Conservation (phyloP, 1,284 basidiomycete species). For the Ganoderma lucidum region DNA sequence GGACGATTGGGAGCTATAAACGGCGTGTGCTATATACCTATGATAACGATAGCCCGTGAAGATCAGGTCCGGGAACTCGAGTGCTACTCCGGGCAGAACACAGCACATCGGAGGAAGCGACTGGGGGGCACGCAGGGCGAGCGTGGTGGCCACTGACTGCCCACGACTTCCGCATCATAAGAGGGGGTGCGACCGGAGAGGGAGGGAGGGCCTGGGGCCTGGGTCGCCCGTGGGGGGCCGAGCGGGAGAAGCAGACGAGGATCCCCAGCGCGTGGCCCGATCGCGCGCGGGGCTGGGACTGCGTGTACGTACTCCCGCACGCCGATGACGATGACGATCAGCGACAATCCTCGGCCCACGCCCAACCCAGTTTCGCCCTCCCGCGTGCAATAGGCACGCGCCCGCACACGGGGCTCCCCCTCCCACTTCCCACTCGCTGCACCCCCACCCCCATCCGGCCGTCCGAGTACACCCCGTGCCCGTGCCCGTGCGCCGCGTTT, state of each 20-base stretch:
- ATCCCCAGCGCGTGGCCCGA: slow-evolving; percentile 7
- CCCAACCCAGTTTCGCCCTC: not conserved
- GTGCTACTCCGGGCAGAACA: not conserved
- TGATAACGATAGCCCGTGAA: no score
- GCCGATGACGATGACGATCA: slow-evolving; percentile 12
- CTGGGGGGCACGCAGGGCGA: not conserved
- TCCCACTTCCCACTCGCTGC: not conserved
- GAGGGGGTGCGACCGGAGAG: not conserved
- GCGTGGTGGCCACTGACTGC: not conserved
- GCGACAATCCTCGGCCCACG: slow-evolving; percentile 7
- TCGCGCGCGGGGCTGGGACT: not conserved
- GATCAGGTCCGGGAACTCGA: not conserved
- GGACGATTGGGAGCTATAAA: slow-evolving; percentile 2
- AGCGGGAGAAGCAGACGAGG: slow-evolving; percentile 10
- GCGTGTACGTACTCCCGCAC: slow-evolving; percentile 2
- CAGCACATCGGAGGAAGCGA: not conserved
- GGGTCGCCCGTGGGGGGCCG: not conserved
- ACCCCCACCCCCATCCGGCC: not conserved
- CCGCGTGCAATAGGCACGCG: not conserved
- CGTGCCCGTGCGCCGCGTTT: not conserved
- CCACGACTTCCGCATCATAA: no score
- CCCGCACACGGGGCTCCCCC: not conserved
- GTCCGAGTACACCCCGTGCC: not conserved
- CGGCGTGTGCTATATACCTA: not conserved
- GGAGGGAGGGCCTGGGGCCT: not conserved